Base-by-base conservation (phyloP, 2,329 filamentous ascomycete species). In the Claviceps sp. region DNA sequence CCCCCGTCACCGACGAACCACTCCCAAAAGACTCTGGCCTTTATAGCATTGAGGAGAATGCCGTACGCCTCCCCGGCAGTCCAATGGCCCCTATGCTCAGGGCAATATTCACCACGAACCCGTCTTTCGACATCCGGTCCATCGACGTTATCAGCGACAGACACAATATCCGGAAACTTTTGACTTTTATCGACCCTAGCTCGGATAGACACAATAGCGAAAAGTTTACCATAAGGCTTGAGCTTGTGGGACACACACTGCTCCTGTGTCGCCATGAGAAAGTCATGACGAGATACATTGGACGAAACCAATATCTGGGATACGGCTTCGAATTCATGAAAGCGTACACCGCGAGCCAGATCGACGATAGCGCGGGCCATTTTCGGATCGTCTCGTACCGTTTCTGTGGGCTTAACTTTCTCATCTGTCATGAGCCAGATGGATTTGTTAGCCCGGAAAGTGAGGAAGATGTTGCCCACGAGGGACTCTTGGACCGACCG, bases 21-120 rank as follows among this genome's bases (percentile, higher is more conserved):
- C 52, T 73, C 5, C 54, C 57, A 8, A 63, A 67, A 50, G 71
- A 74, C 57, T 62, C 63, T 7, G 72, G 72, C 5, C 56, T 64
- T 2, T 30, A 68, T n/a, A 73, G 69, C 57, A 69, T 71, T 52
- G 64, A 63, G 26, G 68, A 75, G 53, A 76, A 76, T 60, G 69
- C 70, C 4, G 69, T 68, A 44, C 69, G 70, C 40, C 63, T 70
- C 52, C 71, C 71, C 1, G 58, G 63, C 0, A 68, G 63, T 48
- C 73, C 72, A 0, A 60, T 76, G 4, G 72, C 76, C 54, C 70
- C 72, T 0, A 61, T 75, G 0, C 75, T 76, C 52, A 70, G 71
- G 41, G 63, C 72, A 0, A 54, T 75, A 4, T 70, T 66, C 54
- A 56, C 63, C 26, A 57, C 58, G 6, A 46, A 72, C 24, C 70